phyloP scores from a whole-genome alignment of 192 early-diverging fungal species.

The Podila horticola region DNA sequence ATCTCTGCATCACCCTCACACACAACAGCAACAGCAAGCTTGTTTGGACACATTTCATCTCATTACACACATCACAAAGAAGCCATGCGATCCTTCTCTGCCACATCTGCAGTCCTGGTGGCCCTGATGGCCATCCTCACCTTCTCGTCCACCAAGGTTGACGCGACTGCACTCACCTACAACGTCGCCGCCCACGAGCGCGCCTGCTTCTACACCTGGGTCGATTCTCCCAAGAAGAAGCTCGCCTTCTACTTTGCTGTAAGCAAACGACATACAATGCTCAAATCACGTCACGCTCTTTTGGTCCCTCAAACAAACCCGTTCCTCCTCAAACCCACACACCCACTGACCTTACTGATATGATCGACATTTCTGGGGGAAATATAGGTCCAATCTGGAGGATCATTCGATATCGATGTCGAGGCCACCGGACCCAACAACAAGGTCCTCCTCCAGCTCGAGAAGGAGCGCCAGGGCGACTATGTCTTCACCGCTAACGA shows the following conservation, averaged over 20 bases:
- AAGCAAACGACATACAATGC: slow-evolving; percentile 53
- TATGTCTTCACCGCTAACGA: slow-evolving; percentile 89
- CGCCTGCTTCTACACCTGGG: slow-evolving; percentile 89
- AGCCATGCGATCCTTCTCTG: slow-evolving; percentile 21
- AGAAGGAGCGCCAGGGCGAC: slow-evolving; percentile 94
- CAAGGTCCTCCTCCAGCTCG: slow-evolving; percentile 75
- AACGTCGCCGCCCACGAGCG: slow-evolving; percentile 89
- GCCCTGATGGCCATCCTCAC: slow-evolving; percentile 43
- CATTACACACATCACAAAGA: slow-evolving; percentile 19
- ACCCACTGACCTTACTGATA: background rate
- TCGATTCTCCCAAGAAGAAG: slow-evolving; percentile 88
- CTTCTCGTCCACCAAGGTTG: slow-evolving; percentile 25
- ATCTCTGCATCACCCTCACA: no score
- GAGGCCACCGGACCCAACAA: slow-evolving; percentile 81
- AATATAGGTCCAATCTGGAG: slow-evolving; percentile 92
- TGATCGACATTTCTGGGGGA: background rate
- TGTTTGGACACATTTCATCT: background rate
- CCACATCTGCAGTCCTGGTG: slow-evolving; percentile 26
- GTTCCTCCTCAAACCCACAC: background rate
- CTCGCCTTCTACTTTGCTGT: slow-evolving; percentile 98
- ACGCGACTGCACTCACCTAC: slow-evolving; percentile 80
- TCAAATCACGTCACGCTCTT: background rate
- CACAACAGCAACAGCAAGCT: no score
- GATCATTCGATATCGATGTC: slow-evolving; percentile 97
- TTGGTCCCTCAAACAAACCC: background rate